Base-by-base conservation (phyloP, 208 protist species). In the Naegleria fowleri region DNA sequence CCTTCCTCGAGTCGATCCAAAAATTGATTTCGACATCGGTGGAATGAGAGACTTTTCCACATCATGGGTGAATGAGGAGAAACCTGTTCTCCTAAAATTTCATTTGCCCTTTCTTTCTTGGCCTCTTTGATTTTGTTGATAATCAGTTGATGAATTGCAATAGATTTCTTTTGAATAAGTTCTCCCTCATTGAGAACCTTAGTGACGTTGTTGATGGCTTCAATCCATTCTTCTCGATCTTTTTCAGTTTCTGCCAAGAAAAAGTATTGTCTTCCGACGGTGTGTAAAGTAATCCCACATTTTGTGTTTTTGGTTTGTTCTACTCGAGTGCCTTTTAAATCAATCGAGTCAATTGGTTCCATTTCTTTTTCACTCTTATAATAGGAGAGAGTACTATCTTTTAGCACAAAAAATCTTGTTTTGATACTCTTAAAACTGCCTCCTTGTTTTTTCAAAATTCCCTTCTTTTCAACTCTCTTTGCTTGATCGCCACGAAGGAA, bases 311-410 rank as follows among this genome's bases (percentile, higher is more conserved):
- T 51, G 33, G 39, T 58, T 58, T 19, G 25, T 86, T 86, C 83
- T 4, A 88, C 33, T 38, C 40, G 33, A 22, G 43, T 58, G 16
- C 41, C 41, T 38, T 58, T 88, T 13, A 88, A 39, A 88, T 88
- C 85, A 58, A 88, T 58, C 16, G 39, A 36, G 36, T 88, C 85
- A 38, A 88, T 88, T 38, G 85, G 85, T 39, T 88, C 85, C 43
- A 48, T 51, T n/a, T 88, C 85, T 29, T 88, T 88, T 33, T 88
- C 85, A 58, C 41, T 58, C 19, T 88, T 88, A 39, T 88, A 88
- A 58, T 88, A 88, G 5, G 41, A 36, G 7, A 88, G n/a, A 22
- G 33, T 22, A 39, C 25, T 38, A 38, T 88, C 43, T 39, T 88
- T 88, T n/a, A 88, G 19, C n/a, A 51, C 33, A 58, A 88, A 88